Evolutionary conservation across 441 rosid genomes (phyloP), one percentile per base, ranked within the genome.

Genomic region (Pelargonium australe): DNA sequence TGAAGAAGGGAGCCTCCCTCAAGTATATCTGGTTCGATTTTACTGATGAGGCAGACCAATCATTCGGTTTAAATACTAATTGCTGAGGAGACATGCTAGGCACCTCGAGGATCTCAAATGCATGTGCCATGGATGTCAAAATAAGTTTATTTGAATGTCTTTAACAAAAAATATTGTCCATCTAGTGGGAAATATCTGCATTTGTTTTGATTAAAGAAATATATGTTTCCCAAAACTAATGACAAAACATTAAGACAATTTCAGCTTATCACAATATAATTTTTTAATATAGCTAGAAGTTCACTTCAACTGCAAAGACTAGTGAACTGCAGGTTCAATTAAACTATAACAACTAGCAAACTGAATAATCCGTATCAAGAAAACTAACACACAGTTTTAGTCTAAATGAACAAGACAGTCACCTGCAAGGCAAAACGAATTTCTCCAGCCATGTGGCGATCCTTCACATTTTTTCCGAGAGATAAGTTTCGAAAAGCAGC

Each of bases 401-500:
- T 53, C 5, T 3, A 53, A 16, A 16, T 53, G 20, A 53, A 5
- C 17, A 25, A 53, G 66, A 65, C 16, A 49, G 77, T 70, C 72
- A 95, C 99, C 98, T 91, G 97, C 86, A 96, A 84, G 65, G 97
- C 97, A 76, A 9, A 71, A 76, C 86, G 74, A 70, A 96, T 81
- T 69, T 87, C 97, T 83, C 83, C 86, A 67, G 96, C 97, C 79
- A 78, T 71, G 40, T 78, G 78, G 57, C 80, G 78, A 78, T 93
- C 98, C 85, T 89, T 96, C 76, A 82, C 88, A 74, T 91, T 79
- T 81, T 82, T 96, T 75, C 98, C 99, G 80, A 91, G 75, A 71
- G 96, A 90, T 75, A 96, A 84, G 84, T 96, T 93, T 61, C 98
- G 85, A 67, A 96, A 96, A 75, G 97, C 88, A 72, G 90, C 23